Conservation (phyloP, 83 land plant species). For the Thuja plicata region DNA sequence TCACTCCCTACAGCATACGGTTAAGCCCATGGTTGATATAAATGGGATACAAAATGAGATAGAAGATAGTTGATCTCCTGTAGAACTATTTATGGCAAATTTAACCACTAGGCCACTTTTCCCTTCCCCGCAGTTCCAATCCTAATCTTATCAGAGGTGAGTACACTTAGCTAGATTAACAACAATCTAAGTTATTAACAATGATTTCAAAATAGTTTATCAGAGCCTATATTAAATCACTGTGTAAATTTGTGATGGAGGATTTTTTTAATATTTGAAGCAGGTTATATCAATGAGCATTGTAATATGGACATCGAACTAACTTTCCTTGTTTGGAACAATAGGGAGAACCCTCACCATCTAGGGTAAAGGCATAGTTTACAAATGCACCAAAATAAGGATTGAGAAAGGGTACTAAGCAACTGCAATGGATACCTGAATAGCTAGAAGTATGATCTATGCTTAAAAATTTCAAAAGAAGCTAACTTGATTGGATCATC, state of each 20-base stretch:
- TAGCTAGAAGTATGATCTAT: background rate
- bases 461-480: background rate
- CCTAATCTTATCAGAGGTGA: background rate
- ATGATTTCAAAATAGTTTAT: background rate
- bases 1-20: background rate
- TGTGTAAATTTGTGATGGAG: background rate
- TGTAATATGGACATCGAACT: background rate
- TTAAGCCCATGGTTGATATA: background rate
- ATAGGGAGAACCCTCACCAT: background rate
- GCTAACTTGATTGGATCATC: background rate
- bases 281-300: background rate
- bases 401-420: background rate
- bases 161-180: background rate
- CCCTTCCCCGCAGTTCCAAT: background rate
- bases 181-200: background rate
- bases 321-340: background rate
- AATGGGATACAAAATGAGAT: background rate
- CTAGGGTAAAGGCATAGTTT: background rate
- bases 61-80: background rate
- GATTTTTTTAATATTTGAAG: background rate
- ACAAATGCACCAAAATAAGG: background rate
- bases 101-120: background rate
- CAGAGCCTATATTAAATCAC: constrained; percentile 4
- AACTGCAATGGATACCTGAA: background rate
- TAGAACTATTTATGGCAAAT: background rate